Percentiles rank a stretch among this genome's conserved stretches.
phyloP scores from a whole-genome alignment of 2,329 filamentous ascomycete species.

The Venturia pyrina region DNA sequence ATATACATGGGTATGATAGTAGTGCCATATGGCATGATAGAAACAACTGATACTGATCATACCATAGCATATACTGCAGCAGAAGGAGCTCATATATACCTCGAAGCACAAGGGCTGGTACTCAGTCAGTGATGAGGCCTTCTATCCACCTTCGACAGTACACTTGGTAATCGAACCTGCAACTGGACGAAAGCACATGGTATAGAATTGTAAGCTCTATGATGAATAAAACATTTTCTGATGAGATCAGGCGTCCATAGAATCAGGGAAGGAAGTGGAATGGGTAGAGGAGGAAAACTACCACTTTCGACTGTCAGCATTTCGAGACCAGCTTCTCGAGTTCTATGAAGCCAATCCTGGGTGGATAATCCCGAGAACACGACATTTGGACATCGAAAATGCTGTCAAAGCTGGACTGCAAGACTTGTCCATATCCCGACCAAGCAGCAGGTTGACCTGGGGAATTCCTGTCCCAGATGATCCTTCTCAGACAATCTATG shows the following conservation, averaged over 20 bases:
- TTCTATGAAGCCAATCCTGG: slow-evolving; percentile 70
- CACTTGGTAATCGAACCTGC: slow-evolving; percentile 64
- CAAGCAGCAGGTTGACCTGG: slow-evolving; percentile 68
- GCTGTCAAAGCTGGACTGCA: slow-evolving; percentile 70
- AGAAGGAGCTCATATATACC: slow-evolving; percentile 70
- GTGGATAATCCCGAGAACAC: slow-evolving; percentile 62
- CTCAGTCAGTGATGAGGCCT: slow-evolving; percentile 91
- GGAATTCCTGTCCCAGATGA: slow-evolving; percentile 84
- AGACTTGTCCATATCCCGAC: slow-evolving; percentile 84
- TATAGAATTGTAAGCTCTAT: slow-evolving; percentile 21
- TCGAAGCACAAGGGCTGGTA: slow-evolving; percentile 92
- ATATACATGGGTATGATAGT: slow-evolving; percentile 62
- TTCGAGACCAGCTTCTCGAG: slow-evolving; percentile 65
- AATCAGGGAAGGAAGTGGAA: slow-evolving; percentile 88
- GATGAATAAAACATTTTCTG: background rate
- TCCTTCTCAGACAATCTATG: slow-evolving; percentile 81
- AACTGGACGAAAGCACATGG: slow-evolving; percentile 75
- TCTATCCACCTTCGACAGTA: slow-evolving; percentile 71
- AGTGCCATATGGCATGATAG: background rate
- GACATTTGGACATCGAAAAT: slow-evolving; percentile 68
- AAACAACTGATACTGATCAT: slow-evolving; percentile 10
- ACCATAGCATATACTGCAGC: slow-evolving; percentile 53
- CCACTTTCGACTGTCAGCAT: slow-evolving; percentile 81
- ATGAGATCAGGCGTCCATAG: slow-evolving; percentile 49
- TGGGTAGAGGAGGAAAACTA: slow-evolving; percentile 93